These are phyloP conservation scores for Hebeloma cylindrosporum DNA, from an alignment of 768 basidiomycete genomes.

Conservation along the genomic window DNA sequence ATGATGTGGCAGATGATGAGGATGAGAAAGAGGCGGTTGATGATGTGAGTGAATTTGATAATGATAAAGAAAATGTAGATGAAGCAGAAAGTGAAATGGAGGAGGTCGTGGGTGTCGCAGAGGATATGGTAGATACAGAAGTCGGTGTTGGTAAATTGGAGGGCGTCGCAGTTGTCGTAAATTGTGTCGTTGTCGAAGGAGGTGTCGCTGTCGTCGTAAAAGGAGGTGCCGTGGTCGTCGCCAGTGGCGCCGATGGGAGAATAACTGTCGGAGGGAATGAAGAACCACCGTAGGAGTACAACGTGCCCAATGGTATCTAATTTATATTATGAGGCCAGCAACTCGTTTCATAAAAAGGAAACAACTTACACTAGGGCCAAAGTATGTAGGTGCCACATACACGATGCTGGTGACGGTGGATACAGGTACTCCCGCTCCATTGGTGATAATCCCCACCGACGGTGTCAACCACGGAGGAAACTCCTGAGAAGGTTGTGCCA, in stretches of 20 bases:
- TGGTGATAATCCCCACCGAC: slow-evolving; percentile 49
- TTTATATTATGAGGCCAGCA: slow-evolving; percentile 3
- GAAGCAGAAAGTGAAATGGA: slow-evolving; percentile 25
- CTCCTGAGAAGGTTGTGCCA: slow-evolving; percentile 64
- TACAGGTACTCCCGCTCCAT: slow-evolving; percentile 50
- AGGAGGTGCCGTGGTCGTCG: slow-evolving; percentile 29
- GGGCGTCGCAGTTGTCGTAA: slow-evolving; percentile 29
- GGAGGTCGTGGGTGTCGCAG: slow-evolving; percentile 20
- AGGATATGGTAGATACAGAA: slow-evolving; percentile 20
- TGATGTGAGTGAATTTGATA: slow-evolving; percentile 23
- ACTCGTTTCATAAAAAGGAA: not conserved
- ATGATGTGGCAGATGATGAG: slow-evolving; percentile 23
- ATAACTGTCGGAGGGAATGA: slow-evolving; percentile 53
- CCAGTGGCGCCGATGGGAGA: slow-evolving; percentile 15
- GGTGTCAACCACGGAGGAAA: slow-evolving; percentile 75
- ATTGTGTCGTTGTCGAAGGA: slow-evolving; percentile 26
- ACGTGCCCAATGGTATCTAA: slow-evolving; percentile 73
- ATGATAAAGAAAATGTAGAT: slow-evolving; percentile 19
- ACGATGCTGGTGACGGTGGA: slow-evolving; percentile 58
- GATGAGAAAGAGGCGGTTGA: slow-evolving; percentile 16
- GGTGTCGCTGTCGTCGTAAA: slow-evolving; percentile 35
- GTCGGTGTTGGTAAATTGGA: slow-evolving; percentile 26
- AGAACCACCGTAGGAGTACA: slow-evolving; percentile 77
- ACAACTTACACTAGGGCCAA: slow-evolving; percentile 73
- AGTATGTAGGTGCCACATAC: slow-evolving; percentile 76